A percentile compares a stretch with the other conserved stretches of the same genome.
Evolutionary conservation across 768 basidiomycete genomes (phyloP).

Genomic region (Collybia mongolica): DNA sequence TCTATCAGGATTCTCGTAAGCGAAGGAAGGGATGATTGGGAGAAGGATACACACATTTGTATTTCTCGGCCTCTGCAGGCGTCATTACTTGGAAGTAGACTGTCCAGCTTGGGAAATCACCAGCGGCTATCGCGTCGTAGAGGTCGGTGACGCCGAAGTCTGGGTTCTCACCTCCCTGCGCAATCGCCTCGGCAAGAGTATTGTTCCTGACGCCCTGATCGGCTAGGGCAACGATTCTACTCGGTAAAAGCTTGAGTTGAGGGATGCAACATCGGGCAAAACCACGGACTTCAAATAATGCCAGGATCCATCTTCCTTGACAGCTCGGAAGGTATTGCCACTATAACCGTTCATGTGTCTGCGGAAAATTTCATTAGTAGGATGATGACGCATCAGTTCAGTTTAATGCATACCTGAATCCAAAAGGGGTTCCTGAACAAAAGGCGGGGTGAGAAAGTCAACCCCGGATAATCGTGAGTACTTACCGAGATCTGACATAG

Average conservation of each 20-base stretch:
- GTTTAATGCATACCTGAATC: constrained; percentile 18
- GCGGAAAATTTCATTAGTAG: neutral
- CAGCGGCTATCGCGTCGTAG: constrained; percentile 52
- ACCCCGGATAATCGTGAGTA: neutral
- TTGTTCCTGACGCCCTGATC: constrained; percentile 26
- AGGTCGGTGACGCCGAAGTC: constrained; percentile 59
- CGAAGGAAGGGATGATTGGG: neutral
- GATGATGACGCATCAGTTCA: neutral
- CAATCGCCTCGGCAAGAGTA: constrained; percentile 31
- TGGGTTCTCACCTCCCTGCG: constrained; percentile 37
- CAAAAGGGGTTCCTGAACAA: constrained; percentile 40
- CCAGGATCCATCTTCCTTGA: constrained; percentile 44
- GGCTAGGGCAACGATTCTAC: constrained; percentile 30
- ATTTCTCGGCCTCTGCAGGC: constrained; percentile 47
- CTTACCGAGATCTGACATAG: constrained; percentile 53
- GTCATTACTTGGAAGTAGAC: constrained; percentile 57
- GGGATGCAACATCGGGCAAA: neutral
- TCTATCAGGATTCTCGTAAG: constrained; percentile 21
- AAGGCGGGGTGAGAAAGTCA: neutral
- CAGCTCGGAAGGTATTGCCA: constrained; percentile 22
- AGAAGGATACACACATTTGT: constrained; percentile 25
- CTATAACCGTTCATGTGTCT: constrained; percentile 19
- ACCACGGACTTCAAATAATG: constrained; percentile 50
- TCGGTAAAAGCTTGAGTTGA: constrained; percentile 7
- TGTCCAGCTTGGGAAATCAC: constrained; percentile 55